Base-by-base conservation (phyloP, 495 filamentous ascomycete genomes). In the Talaromyces stipitatus region DNA sequence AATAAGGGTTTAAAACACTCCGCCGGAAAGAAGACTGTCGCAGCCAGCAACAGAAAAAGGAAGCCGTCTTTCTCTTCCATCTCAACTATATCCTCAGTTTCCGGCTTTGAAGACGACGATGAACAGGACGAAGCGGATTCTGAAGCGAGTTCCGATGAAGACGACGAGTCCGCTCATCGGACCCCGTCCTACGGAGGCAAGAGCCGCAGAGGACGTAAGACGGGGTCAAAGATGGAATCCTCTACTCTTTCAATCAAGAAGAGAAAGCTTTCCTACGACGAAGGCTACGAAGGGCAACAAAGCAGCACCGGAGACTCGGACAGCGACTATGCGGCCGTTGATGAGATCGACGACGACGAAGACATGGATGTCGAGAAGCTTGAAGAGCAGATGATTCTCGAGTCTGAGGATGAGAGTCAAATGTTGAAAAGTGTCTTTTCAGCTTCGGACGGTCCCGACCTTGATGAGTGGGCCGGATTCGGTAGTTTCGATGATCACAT, bases 281-380 rank as follows among this genome's bases (percentile, higher is more conserved):
- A 86, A 55, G 80, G 78, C 46, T 87, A 88, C 64, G 85, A 84
- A 20, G 86, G 74, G 14, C 65, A 68, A 24, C 60, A 63, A 22
- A 66, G 68, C 53, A 74, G 72, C 53, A 64, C 69, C 50, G 68
- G 70, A 28, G 71, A 74, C 11, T 76, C 75, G 33, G 86, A 91
- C 61, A 85, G 87, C 63, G 78, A 81, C 33, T 90, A 92, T 66
- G 85, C 85, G 12, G 88, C 78, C 16, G 84, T 92, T 30, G 85
- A 91, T 61, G 82, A 88, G 33, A 86, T 95, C 58, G 89, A 91
- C 48, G 86, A 89, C 59, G 86, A 88, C 51, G 86, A 90, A 67
- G 87, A 90, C 61, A 79, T 84, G 64, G 82, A 85, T 73, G 78
- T 90, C 24, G 79, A 85, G 62, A 80, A 83, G 70, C 73, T 82